Percentiles rank a stretch among this genome's conserved stretches.
These are phyloP conservation scores for Talaromyces pinophilus DNA, from an alignment of 2,329 filamentous ascomycete species.

Conservation along the genomic window DNA sequence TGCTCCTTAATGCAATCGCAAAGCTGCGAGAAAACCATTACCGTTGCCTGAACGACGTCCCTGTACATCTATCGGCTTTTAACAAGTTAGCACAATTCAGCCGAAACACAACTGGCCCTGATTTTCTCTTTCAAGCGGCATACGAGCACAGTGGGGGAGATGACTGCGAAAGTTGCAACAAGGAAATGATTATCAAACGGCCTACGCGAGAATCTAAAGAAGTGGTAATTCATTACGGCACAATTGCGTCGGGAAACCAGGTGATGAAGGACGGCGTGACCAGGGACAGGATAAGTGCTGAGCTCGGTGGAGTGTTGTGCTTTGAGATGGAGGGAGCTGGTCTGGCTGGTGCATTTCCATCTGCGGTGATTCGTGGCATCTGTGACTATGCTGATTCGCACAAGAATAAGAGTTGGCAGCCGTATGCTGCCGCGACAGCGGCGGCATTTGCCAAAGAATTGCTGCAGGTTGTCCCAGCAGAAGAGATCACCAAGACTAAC, in stretches of 20 bases:
- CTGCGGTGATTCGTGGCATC: conserved; percentile 44
- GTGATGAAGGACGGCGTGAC: conserved; percentile 28
- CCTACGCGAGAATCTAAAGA: background rate
- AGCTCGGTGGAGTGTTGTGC: conserved; percentile 26
- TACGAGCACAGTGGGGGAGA: conserved; percentile 11
- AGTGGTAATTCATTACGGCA: conserved; percentile 28
- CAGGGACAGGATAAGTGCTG: conserved; percentile 22
- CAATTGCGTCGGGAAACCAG: conserved; percentile 30
- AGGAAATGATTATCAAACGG: conserved; percentile 16
- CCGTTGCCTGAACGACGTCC: conserved; percentile 9
- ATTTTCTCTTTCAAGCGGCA: conserved; percentile 17
- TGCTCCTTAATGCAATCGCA: conserved; percentile 22
- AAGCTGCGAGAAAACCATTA: conserved; percentile 22
- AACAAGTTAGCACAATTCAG: conserved; percentile 17
- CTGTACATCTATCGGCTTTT: conserved; percentile 12
- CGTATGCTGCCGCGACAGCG: conserved; percentile 36
- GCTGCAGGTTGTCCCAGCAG: background rate
- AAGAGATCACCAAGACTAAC: conserved; percentile 11
- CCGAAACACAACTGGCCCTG: background rate
- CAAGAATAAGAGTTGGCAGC: conserved; percentile 43
- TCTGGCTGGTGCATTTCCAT: conserved; percentile 34
- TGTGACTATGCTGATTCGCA: conserved; percentile 46
- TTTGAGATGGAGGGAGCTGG: conserved; percentile 38
- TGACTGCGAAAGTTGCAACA: conserved; percentile 2
- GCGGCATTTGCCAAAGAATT: conserved; percentile 33